Base-by-base conservation (phyloP, 1,139 yeast genomes). In the Sugiyamaella castrensis region DNA sequence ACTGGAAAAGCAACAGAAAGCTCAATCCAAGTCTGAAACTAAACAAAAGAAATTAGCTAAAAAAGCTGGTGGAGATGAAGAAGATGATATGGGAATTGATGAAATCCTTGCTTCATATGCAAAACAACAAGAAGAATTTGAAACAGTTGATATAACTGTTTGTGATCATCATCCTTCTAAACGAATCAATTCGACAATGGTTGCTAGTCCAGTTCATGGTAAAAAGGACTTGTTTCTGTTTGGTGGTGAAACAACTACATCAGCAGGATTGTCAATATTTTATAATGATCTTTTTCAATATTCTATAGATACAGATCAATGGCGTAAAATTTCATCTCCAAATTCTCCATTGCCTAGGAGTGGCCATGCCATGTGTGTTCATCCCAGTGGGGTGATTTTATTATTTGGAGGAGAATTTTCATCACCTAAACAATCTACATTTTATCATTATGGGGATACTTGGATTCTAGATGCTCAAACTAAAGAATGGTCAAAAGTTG, bases 361-460 rank as follows among this genome's bases (percentile, higher is more conserved):
- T 1, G 89, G 97, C 0, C 97, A 94, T 61, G 87, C 96, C 2
- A 86, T 89, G 89, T 84, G 92, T 57, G 84, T 88, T 0, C 98
- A 92, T 66, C 96, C 97, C 1, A 82, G 91, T 2, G 98, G 98
- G 8, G 71, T 89, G 1, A 77, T 87, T 26, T 69, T 92, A 53
- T 69, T 92, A 74, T 92, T 88, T 71, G 98, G 98, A 46, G 98
- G 98, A 57, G 98, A 92, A 68, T 92, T 92, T 61, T 87, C 97
- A 1, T 87, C 96, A 7, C 98, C 98, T 1, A 92, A 91, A 63
- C 98, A 92, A 67, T 82, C 89, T 44, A 88, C 97, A 0, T 92
- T 92, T 67, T 94, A 92, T 67, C 98, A 92, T 68, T 92, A 88
- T 66, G 94, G 96, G 15, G 98, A 92, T 63, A 85, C 96, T 2